A percentile compares a stretch with the other conserved stretches of the same genome.
Conservation (phyloP, 2,329 filamentous ascomycete genomes). For the Emericellopsis cladophorae region DNA sequence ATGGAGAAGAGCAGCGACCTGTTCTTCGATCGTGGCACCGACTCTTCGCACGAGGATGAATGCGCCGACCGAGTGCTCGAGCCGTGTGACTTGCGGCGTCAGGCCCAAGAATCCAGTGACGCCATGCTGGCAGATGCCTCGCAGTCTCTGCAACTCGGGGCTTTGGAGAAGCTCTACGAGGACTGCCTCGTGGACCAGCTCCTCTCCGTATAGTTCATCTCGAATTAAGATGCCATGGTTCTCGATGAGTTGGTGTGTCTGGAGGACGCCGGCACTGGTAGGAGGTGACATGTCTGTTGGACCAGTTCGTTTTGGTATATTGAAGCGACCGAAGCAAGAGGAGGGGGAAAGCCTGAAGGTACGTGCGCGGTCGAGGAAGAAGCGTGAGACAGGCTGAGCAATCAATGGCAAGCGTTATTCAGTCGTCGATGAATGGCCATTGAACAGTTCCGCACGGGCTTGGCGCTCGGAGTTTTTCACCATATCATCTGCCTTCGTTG, state of each 20-base stretch:
- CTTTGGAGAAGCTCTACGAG: constrained; percentile 21
- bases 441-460: no score
- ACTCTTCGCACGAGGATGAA: constrained; percentile 22
- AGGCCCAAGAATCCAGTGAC: constrained; percentile 20
- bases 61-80: constrained; percentile 25
- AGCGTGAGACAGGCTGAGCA: background rate
- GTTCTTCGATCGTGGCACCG: constrained; percentile 19
- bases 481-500: no score
- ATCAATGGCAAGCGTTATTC: background rate
- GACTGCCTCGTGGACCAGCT: constrained; percentile 18
- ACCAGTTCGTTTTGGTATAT: background rate
- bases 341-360: background rate
- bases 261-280: constrained; percentile 1
- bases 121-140: constrained; percentile 21
- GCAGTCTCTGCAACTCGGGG: constrained; percentile 16
- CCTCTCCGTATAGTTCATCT: constrained; percentile 20
- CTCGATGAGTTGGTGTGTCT: constrained; percentile 17
- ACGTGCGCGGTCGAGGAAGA: background rate
- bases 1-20: constrained; percentile 23
- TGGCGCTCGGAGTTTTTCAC: no score
- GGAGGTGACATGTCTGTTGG: constrained; percentile 1
- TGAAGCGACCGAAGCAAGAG: background rate
- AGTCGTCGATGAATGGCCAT: background rate
- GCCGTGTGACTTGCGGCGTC: constrained; percentile 19
- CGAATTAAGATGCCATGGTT: constrained; percentile 8